Base-by-base conservation (phyloP, 805 yeast species). In the Saturnispora halmiae region DNA sequence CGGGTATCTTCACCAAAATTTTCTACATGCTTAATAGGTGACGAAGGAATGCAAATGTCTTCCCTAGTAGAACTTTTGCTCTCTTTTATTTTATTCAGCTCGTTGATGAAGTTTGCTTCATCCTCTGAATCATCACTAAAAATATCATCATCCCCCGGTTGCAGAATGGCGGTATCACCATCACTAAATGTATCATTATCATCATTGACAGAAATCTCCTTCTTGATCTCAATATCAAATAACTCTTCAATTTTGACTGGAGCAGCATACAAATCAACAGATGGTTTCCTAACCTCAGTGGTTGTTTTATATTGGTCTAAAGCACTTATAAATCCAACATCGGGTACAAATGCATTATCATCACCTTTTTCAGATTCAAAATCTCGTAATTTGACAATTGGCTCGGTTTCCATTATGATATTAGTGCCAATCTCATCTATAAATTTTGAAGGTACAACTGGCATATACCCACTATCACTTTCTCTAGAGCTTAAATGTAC, bases 401-500 rank as follows among this genome's bases (percentile, higher is more conserved):
- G 42, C 18, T 39, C 37, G 14, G 20, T 31, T 16, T 27, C 30
- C 6, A 15, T 20, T 15, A 39, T 13, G 6, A 33, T 8, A 19
- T 32, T 33, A 9, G 15, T 33, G 6, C 42, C 42, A 20, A 39
- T 25, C 19, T 39, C 42, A 13, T 33, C 21, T 19, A 39, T 32
- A 19, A 39, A 39, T 16, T 39, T 39, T 6, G 42, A 39, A 7
- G 42, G 42, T 9, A 15, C 33, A n/a, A 18, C 32, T n/a, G 37
- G 33, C 20, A 18, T 16, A 21, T 16, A 39, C 7, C 42, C 42
- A 11, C 19, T 7, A n/a, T 39, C 42, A 29, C 27, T 32, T 39
- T 32, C 37, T n/a, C 42, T 39, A 3, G 51, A 47, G 33, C 60
- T 56, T 40, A 58, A 27, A 38, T 40, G 52, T 3, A 58, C 40